Percentiles rank a stretch among this genome's conserved stretches.
Conservation (phyloP, 805 yeast species). For the Kuraishia molischiana region DNA sequence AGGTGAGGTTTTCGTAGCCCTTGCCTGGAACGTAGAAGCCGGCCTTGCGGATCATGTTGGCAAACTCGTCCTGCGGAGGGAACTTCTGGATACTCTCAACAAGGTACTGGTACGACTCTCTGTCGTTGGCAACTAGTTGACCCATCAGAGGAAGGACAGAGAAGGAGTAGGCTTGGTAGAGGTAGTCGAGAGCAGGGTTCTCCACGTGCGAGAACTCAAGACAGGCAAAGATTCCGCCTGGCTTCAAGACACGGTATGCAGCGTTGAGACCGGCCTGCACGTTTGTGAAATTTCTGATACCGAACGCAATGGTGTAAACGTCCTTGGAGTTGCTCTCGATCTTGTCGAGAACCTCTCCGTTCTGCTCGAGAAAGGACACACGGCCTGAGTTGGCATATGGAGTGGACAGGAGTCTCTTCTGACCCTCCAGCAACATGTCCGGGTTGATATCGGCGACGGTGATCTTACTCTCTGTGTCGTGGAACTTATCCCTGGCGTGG, state of each 20-base stretch:
- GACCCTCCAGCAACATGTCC: conserved; percentile 93
- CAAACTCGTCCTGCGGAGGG: conserved; percentile 88
- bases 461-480: conserved; percentile 72
- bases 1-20: conserved; percentile 90
- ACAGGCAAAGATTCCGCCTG: conserved; percentile 97
- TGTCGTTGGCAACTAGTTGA: conserved; percentile 88
- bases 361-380: conserved; percentile 76
- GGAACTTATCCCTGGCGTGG: conserved; percentile 73
- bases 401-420: conserved; percentile 51
- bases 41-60: conserved; percentile 85
- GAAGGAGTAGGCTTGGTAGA: conserved; percentile 84
- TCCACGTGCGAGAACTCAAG: conserved; percentile 90
- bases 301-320: conserved; percentile 93
- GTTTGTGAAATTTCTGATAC: conserved; percentile 93
- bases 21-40: conserved; percentile 86
- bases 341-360: conserved; percentile 82
- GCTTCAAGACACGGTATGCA: conserved; percentile 92
- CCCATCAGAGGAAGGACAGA: conserved; percentile 89
- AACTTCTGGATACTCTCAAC: conserved; percentile 90
- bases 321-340: conserved; percentile 86
- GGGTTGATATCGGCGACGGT: conserved; percentile 91
- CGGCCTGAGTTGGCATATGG: conserved; percentile 62
- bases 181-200: conserved; percentile 60
- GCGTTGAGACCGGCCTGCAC: conserved; percentile 89
- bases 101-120: conserved; percentile 91